Conservation (phyloP, 179 eudicot genomes). For the Drosera spatulata region DNA sequence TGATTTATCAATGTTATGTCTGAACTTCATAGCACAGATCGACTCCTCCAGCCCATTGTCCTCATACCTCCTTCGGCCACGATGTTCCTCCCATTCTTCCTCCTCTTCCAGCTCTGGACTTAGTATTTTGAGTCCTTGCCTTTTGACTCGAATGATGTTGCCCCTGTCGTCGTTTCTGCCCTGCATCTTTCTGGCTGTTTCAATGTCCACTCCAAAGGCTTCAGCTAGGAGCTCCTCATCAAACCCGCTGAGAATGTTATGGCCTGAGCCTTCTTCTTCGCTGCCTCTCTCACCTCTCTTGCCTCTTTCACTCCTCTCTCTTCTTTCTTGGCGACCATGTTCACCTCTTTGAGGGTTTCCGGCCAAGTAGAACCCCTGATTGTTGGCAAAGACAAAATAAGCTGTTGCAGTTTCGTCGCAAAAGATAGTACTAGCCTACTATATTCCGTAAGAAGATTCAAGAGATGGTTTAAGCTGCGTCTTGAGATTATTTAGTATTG, state of each 20-base stretch:
- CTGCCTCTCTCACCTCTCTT: background rate
- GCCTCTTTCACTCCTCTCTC: background rate
- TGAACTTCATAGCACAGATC: slow-evolving; percentile 26
- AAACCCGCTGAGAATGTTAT: slow-evolving; percentile 35
- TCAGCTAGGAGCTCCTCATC: slow-evolving; percentile 23
- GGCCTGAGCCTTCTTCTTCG: too few relatives aligned
- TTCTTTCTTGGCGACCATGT: slow-evolving; percentile 4
- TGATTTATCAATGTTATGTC: slow-evolving; percentile 21
- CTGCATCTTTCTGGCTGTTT: slow-evolving; percentile 21
- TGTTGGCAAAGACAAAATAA: too few relatives aligned
- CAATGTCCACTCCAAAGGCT: slow-evolving; percentile 16
- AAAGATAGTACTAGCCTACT: too few relatives aligned
- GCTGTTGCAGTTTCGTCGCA: too few relatives aligned
- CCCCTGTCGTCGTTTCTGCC: slow-evolving; percentile 37
- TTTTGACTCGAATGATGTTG: slow-evolving; percentile 29
- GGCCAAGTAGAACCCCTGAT: slow-evolving; percentile 48
- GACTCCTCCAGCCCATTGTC: slow-evolving; percentile 33
- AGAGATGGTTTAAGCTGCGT: too few relatives aligned
- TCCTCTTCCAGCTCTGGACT: slow-evolving; percentile 12
- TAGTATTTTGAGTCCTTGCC: slow-evolving; percentile 17
- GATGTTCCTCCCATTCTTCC: slow-evolving; percentile 4
- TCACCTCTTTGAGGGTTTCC: slow-evolving; percentile 27
- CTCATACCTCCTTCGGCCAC: background rate
- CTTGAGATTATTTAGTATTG: too few relatives aligned
- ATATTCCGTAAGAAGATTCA: too few relatives aligned